phyloP scores from a whole-genome alignment of 2,329 filamentous ascomycete genomes.

The Curvularia verruculosa region DNA sequence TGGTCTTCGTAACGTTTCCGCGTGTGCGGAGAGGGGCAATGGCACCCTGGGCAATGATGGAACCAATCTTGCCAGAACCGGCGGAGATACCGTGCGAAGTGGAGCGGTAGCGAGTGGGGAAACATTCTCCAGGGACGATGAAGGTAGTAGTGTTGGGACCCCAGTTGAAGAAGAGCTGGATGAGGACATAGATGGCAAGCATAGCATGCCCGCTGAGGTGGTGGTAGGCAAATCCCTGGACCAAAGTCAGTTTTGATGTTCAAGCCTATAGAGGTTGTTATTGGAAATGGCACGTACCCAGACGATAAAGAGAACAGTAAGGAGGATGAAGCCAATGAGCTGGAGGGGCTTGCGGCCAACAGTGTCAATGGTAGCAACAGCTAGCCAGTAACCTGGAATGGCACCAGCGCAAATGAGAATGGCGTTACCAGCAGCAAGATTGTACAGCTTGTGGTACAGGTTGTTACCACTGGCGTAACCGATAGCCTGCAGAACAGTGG shows the following conservation, averaged over 20 bases:
- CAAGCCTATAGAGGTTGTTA: neutral
- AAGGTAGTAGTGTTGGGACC: conserved; percentile 58
- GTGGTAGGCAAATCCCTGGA: conserved; percentile 42
- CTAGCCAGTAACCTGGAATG: conserved; percentile 78
- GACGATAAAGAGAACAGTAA: conserved; percentile 45
- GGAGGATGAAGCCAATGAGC: conserved; percentile 39
- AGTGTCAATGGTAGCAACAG: conserved; percentile 65
- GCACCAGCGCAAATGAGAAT: conserved; percentile 79
- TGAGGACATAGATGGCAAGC: conserved; percentile 56
- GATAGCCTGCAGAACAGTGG: conserved; percentile 72
- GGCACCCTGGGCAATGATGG: conserved; percentile 57
- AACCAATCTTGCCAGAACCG: conserved; percentile 56
- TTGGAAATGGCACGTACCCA: conserved; percentile 25
- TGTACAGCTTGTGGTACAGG: conserved; percentile 73
- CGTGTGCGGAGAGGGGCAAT: conserved; percentile 58
- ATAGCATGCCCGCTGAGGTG: conserved; percentile 48
- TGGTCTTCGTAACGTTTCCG: conserved; percentile 50
- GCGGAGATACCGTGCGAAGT: conserved; percentile 59
- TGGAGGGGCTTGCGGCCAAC: conserved; percentile 61
- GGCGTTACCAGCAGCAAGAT: conserved; percentile 77
- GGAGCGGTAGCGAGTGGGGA: conserved; percentile 57
- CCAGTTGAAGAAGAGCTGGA: conserved; percentile 61
- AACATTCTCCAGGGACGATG: conserved; percentile 59
- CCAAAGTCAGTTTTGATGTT: neutral
- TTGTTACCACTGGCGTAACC: conserved; percentile 68